A percentile compares a stretch with the other conserved stretches of the same genome.
phyloP scores from a whole-genome alignment of 345 rosid species.

The Hibiscus tridactylites region DNA sequence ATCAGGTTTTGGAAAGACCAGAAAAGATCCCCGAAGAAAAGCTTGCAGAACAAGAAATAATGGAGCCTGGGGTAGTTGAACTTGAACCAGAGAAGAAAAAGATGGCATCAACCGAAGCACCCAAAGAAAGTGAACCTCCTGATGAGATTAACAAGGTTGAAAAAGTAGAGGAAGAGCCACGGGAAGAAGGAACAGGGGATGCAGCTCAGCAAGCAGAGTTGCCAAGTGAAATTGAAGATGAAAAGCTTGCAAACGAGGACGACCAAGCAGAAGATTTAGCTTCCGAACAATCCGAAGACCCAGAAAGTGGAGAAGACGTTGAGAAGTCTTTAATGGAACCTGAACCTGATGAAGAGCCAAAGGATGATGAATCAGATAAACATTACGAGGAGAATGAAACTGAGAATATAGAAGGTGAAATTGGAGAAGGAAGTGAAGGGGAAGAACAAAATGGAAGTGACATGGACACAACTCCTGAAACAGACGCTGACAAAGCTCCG shows the following conservation, averaged over 20 bases:
- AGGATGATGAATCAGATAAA: not conserved
- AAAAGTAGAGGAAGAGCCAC: not conserved
- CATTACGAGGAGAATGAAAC: not conserved
- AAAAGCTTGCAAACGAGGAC: not conserved
- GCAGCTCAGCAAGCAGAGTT: not conserved
- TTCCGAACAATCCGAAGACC: constrained; percentile 12
- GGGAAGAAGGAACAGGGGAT: not conserved
- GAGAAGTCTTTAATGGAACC: constrained; percentile 9
- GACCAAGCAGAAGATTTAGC: not conserved
- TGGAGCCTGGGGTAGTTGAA: not conserved
- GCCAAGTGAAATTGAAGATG: constrained; percentile 8
- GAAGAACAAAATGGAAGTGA: not conserved
- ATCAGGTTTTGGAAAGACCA: not conserved
- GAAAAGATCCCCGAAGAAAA: not conserved
- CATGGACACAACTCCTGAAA: not conserved
- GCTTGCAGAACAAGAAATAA: not conserved
- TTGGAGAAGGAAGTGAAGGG: not conserved
- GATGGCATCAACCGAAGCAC: not conserved
- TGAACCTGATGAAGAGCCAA: constrained; percentile 10
- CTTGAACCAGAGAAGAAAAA: not conserved
- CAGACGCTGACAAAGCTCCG: not conserved
- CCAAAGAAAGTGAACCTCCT: constrained; percentile 1
- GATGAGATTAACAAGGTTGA: constrained; percentile 4
- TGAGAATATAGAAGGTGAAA: not conserved
- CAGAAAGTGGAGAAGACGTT: constrained; percentile 2